Conservation (phyloP, 495 filamentous ascomycete species). For the Daldinia bambusicola region DNA sequence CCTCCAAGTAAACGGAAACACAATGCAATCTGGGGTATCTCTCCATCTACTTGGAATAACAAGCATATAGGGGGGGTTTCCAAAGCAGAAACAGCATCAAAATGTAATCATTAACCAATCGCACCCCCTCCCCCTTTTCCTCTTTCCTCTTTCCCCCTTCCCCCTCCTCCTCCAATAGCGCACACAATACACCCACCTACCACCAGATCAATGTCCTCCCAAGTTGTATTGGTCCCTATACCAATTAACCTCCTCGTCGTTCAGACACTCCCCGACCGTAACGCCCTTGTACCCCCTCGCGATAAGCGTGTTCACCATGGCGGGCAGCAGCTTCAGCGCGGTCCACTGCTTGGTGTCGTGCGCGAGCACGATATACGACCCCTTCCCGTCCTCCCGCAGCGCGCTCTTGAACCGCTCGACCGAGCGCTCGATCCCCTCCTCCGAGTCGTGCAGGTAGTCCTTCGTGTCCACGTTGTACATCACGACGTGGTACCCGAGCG, state of each 20-base stretch:
- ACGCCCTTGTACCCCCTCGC: slow-evolving; percentile 61
- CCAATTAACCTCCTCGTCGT: slow-evolving; percentile 55
- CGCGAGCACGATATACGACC: slow-evolving; percentile 54
- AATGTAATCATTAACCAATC: background rate
- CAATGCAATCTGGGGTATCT: too few species aligned
- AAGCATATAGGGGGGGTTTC: too few species aligned
- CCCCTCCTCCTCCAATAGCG: too few species aligned
- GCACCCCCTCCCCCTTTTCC: too few species aligned
- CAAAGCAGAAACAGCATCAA: background rate
- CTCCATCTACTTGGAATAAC: too few species aligned
- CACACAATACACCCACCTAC: too few species aligned
- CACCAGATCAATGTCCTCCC: background rate
- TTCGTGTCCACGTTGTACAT: slow-evolving; percentile 75
- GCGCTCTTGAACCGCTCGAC: slow-evolving; percentile 58
- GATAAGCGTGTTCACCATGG: slow-evolving; percentile 66
- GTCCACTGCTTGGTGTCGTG: slow-evolving; percentile 76
- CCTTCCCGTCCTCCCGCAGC: slow-evolving; percentile 48
- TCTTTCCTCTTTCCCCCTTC: too few species aligned
- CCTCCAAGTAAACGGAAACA: too few species aligned
- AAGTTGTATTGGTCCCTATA: slow-evolving; percentile 46
- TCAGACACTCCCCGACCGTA: slow-evolving; percentile 55
- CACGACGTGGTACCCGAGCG: slow-evolving; percentile 71
- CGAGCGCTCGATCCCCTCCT: slow-evolving; percentile 62
- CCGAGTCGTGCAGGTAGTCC: slow-evolving; percentile 69
- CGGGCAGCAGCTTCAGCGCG: slow-evolving; percentile 69